Evolutionary conservation across 768 basidiomycete species (phyloP).

Genomic region (Rubroboletus satanas): DNA sequence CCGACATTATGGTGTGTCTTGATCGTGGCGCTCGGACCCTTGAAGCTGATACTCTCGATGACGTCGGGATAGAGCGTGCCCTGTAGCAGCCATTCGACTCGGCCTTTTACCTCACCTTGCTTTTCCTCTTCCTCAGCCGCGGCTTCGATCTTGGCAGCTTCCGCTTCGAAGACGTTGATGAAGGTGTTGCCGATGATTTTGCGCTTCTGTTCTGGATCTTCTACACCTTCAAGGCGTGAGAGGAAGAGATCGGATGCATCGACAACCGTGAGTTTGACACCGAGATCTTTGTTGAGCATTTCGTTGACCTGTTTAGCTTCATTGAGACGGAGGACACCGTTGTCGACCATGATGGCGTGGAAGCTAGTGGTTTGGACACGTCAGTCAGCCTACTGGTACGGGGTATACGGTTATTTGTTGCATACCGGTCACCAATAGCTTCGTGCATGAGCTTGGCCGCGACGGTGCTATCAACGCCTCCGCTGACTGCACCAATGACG

Average conservation of each 20-base stretch:
- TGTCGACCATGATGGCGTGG: conserved; percentile 99
- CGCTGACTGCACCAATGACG: conserved; percentile 96
- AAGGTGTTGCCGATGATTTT: conserved; percentile 99
- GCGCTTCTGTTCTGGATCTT: conserved; percentile 95
- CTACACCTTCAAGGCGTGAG: conserved; percentile 79
- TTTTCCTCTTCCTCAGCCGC: conserved; percentile 73
- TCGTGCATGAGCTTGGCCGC: conserved; percentile 99
- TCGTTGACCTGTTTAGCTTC: conserved; percentile 88
- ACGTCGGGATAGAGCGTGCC: conserved; percentile 99
- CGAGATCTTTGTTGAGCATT: conserved; percentile 91
- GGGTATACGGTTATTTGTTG: conserved; percentile 8
- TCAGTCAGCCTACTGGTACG: neutral
- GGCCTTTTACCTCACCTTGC: conserved; percentile 69
- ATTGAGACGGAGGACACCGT: conserved; percentile 90
- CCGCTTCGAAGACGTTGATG: conserved; percentile 95
- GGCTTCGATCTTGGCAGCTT: conserved; percentile 86
- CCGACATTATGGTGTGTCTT: conserved; percentile 99
- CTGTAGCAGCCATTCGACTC: conserved; percentile 95
- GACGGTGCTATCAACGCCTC: conserved; percentile 97
- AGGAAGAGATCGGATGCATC: conserved; percentile 96
- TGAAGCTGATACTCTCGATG: conserved; percentile 99
- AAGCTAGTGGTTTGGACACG: conserved; percentile 51
- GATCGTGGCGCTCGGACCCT: conserved; percentile 97
- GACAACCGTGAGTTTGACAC: conserved; percentile 93
- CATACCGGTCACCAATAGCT: conserved; percentile 92